Percentiles rank a stretch among this genome's conserved stretches.
Evolutionary conservation across 176 grass and related monocot genomes (phyloP).

Genomic region (Sorghum bicolor): DNA sequence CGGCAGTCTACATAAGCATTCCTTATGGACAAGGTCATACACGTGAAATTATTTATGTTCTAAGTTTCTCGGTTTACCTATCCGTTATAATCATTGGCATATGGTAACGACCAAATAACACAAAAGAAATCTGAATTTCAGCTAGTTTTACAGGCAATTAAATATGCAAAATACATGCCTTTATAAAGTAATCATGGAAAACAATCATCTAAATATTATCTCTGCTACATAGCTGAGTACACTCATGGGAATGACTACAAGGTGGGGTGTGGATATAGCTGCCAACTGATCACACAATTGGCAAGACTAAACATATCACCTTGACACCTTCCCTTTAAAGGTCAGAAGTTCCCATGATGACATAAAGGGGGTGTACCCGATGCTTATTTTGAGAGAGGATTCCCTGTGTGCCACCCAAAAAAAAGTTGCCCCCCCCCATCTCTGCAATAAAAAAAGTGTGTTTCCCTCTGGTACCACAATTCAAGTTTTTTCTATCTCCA

Average conservation of each 20-base stretch:
- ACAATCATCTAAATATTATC: neutral
- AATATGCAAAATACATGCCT: neutral
- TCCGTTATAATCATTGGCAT: neutral
- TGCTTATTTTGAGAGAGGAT: neutral
- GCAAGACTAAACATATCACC: neutral
- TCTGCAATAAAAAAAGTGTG: neutral
- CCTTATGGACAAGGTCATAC: neutral
- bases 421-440: no score
- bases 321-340: neutral
- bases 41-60: neutral
- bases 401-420: neutral
- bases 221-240: neutral
- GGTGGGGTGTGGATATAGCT: neutral
- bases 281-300: neutral
- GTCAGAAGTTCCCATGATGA: neutral
- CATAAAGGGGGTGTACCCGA: neutral
- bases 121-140: conserved; percentile 4
- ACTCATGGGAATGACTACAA: neutral
- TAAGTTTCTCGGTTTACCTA: conserved; percentile 6
- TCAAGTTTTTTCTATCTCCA: no score
- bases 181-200: neutral
- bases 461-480: neutral
- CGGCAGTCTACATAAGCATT: neutral
- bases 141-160: neutral
- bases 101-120: conserved; percentile 6